Evolutionary conservation across 495 filamentous ascomycete genomes (phyloP).

Genomic region (Annulohypoxylon stygium): DNA sequence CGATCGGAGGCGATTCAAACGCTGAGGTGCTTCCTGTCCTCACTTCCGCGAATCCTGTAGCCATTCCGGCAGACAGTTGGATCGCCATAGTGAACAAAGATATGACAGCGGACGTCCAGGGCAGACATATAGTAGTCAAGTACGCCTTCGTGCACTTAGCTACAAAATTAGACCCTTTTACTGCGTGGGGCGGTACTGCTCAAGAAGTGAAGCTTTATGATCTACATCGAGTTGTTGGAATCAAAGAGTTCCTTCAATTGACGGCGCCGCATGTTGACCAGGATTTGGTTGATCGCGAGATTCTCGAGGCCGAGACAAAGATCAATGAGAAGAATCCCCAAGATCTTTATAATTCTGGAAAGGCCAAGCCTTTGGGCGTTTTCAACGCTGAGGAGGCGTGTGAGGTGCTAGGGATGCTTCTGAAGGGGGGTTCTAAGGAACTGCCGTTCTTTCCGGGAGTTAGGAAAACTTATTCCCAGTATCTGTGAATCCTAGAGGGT

Average conservation of each 20-base stretch:
- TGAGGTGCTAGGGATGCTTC: not conserved
- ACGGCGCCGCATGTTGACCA: not conserved
- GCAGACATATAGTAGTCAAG: not conserved
- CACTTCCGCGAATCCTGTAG: not conserved
- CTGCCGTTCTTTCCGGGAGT: not conserved
- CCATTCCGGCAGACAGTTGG: not conserved
- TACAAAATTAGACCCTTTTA: not conserved
- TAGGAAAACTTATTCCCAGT: not conserved
- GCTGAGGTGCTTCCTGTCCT: not conserved
- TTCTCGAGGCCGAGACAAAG: not conserved
- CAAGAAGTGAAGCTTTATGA: not conserved
- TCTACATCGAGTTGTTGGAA: not conserved
- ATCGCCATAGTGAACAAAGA: not conserved
- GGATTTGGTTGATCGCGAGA: not conserved
- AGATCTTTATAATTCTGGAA: not conserved
- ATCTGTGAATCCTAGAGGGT: not conserved
- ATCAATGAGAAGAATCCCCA: not conserved
- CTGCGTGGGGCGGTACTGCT: too few relatives aligned
- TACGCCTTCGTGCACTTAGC: not conserved
- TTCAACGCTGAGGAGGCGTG: not conserved
- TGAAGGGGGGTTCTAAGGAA: not conserved
- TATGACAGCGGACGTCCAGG: not conserved
- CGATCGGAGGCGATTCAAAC: not conserved
- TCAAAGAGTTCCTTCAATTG: not conserved
- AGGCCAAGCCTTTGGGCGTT: not conserved